A percentile compares a stretch with the other conserved stretches of the same genome.
phyloP scores from a whole-genome alignment of 108 stramenopile genomes.

The Asterionellopsis glacialis region DNA sequence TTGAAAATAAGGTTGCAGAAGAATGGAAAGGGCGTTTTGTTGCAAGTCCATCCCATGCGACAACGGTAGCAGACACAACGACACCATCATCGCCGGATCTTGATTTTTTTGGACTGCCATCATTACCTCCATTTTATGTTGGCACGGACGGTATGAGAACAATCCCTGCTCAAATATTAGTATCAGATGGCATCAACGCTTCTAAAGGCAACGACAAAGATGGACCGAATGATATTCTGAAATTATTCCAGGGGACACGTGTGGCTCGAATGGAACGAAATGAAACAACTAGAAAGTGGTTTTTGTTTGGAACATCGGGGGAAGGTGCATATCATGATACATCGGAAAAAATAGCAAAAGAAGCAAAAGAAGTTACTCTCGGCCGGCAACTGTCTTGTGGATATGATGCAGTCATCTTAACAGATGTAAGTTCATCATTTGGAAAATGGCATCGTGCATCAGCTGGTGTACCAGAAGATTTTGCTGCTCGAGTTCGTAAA shows the following conservation, averaged over 20 bases:
- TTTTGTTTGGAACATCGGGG: conserved; percentile 31
- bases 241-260: conserved; percentile 23
- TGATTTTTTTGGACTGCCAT: conserved; percentile 63
- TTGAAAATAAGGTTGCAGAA: conserved; percentile 18
- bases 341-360: conserved; percentile 15
- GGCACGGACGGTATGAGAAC: conserved; percentile 26
- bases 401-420: conserved; percentile 59
- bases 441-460: conserved; percentile 62
- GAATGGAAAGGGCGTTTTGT: conserved; percentile 53
- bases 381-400: conserved; percentile 8
- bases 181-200: not conserved
- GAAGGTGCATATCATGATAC: conserved; percentile 62
- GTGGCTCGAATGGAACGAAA: conserved; percentile 32
- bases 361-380: not conserved
- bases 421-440: conserved; percentile 43
- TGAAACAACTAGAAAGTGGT: conserved; percentile 31
- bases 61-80: not conserved
- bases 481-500: conserved; percentile 27
- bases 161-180: not conserved
- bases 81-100: conserved; percentile 3
- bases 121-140: conserved; percentile 35
- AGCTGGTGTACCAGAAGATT: conserved; percentile 47
- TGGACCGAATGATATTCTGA: no score
- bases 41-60: no score
- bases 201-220: not conserved